Percentiles rank a stretch among this genome's conserved stretches.
phyloP scores from a whole-genome alignment of 352 stramenopile genomes.

The Phytophthora fragariae region DNA sequence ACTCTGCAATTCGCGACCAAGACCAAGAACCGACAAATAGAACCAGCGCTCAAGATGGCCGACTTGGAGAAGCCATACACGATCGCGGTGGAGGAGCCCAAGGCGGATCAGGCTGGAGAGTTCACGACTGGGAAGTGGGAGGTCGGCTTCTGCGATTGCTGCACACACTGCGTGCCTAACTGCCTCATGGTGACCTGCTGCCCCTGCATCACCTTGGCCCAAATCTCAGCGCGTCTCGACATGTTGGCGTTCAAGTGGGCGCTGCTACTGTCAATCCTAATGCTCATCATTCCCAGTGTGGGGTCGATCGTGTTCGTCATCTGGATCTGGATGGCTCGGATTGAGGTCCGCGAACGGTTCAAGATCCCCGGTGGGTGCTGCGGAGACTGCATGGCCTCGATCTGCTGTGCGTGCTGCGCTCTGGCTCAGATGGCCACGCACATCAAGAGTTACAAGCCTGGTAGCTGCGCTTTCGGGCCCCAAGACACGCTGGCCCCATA shows the following conservation, averaged over 20 bases:
- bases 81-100: conserved; percentile 15
- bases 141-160: conserved; percentile 36
- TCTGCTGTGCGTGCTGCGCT: conserved; percentile 45
- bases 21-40: background rate
- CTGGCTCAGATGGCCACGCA: conserved; percentile 56
- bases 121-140: conserved; percentile 21
- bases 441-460: conserved; percentile 53
- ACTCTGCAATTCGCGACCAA: conserved; percentile 7
- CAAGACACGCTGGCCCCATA: conserved; percentile 40
- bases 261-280: conserved; percentile 20
- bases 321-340: conserved; percentile 37
- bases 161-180: conserved; percentile 39
- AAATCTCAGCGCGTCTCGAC: conserved; percentile 45
- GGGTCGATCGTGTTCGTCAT: conserved; percentile 6
- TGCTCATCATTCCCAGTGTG: conserved; percentile 8
- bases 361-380: conserved; percentile 43
- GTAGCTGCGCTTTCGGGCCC: conserved; percentile 43
- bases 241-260: conserved; percentile 30
- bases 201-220: conserved; percentile 44
- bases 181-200: conserved; percentile 40
- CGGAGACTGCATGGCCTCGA: conserved; percentile 35
- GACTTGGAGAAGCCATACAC: conserved; percentile 1
- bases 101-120: background rate
- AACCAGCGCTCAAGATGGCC: conserved; percentile 3
- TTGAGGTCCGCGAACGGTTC: conserved; percentile 39